Base-by-base conservation (phyloP, 768 basidiomycete species). In the Trichaptum fuscoviolaceum region DNA sequence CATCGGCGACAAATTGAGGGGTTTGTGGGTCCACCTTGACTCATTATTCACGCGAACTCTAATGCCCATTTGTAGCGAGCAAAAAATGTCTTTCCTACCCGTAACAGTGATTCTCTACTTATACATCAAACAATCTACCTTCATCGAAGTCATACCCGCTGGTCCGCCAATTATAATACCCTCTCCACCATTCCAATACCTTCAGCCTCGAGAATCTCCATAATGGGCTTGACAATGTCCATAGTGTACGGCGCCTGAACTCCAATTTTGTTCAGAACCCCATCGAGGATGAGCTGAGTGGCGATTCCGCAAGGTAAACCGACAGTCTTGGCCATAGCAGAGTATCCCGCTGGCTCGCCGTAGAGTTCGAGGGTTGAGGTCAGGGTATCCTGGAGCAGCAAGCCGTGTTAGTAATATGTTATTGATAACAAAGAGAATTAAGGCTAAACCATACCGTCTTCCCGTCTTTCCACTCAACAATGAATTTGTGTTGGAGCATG, bases 401-500 rank as follows among this genome's bases (percentile, higher is more conserved):
- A 30, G 23, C 63, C 5, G 61, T 57, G 58, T 62, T 63, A 71
- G 68, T 35, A 67, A 9, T 30, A 57, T 15, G n/a, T n/a, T 35
- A 15, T 67, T 20, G 24, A 25, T 9, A 7, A 62, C n/a, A 26
- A 36, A 12, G 35, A 18, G 64, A 25, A 65, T 24, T 18, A 24
- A 27, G n/a, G 12, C 0, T 36, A 42, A 36, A 60, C 71, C 84
- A 63, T 67, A 88, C 90, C 78, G 84, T 80, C 62, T 78, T 83
- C 61, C 96, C 95, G 73, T 98, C 93, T 35, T 85, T 82, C 85
- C 91, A 92, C 75, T 95, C 89, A 42, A 99, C 89, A 71, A 93
- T 79, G 75, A 99, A 99, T 82, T 96, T 96, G 85, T 99, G 96
- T 79, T 98, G 96, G 64, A 99, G 87, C 89, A 99, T 93, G 67